A percentile compares a stretch with the other conserved stretches of the same genome.
Conservation (phyloP, 1,284 basidiomycete genomes). For the Ustilago esculenta region DNA sequence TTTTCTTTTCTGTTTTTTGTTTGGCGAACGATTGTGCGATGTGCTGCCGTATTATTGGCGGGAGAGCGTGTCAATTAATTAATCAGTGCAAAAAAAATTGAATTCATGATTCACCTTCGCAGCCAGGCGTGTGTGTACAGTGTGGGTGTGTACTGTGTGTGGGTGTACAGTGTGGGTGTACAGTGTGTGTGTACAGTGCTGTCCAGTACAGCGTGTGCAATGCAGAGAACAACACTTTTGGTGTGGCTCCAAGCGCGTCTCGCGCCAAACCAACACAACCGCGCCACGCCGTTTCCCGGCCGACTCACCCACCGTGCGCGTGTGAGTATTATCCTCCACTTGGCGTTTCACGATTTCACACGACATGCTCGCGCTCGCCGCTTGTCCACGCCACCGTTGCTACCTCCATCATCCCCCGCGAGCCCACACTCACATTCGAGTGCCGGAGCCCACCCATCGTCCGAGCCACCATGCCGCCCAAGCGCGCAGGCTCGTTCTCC, state of each 20-base stretch:
- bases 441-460: too few relatives aligned
- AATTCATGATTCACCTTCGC: background rate
- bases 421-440: too few relatives aligned
- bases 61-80: too few relatives aligned
- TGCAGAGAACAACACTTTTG: slow-evolving; percentile 41
- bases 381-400: too few relatives aligned
- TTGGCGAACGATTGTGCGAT: background rate
- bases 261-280: background rate
- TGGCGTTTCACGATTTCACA: too few relatives aligned
- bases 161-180: background rate
- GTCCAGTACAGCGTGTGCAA: too few relatives aligned
- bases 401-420: background rate
- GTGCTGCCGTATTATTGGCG: background rate
- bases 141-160: too few relatives aligned
- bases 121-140: background rate
- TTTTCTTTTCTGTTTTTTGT: too few relatives aligned
- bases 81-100: background rate
- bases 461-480: slow-evolving; percentile 27
- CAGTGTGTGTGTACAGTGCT: background rate
- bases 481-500: slow-evolving; percentile 10
- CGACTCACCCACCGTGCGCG: slow-evolving; percentile 3
- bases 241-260: too few relatives aligned
- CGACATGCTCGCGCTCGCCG: too few relatives aligned
- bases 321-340: slow-evolving; percentile 8
- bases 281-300: slow-evolving; percentile 8